Evolutionary conservation across 495 filamentous ascomycete species (phyloP).

Genomic region (Pyronema domesticum): DNA sequence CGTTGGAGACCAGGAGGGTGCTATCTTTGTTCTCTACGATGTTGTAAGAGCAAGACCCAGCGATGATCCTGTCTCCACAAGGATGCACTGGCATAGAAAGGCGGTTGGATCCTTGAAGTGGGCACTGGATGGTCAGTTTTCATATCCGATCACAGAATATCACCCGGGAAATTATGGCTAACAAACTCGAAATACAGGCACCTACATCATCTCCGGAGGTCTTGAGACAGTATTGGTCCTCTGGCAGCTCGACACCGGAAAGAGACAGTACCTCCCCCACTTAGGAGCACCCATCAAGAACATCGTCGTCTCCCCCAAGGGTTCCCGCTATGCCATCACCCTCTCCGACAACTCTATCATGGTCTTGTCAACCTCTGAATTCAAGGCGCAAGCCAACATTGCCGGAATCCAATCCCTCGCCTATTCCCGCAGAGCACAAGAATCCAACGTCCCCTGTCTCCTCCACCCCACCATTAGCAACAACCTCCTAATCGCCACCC

Average conservation of each 20-base stretch:
- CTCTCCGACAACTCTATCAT: slow-evolving; percentile 82
- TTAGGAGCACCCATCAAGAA: slow-evolving; percentile 66
- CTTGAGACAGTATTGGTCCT: slow-evolving; percentile 75
- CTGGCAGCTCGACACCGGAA: slow-evolving; percentile 85
- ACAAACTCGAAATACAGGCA: slow-evolving; percentile 39
- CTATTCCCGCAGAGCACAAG: not conserved
- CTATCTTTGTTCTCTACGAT: slow-evolving; percentile 53
- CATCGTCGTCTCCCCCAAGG: slow-evolving; percentile 60
- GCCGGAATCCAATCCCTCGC: slow-evolving; percentile 53
- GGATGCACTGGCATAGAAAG: slow-evolving; percentile 81
- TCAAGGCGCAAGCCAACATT: slow-evolving; percentile 61
- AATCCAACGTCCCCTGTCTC: slow-evolving; percentile 27
- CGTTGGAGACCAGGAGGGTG: slow-evolving; percentile 54
- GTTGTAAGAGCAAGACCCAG: slow-evolving; percentile 35
- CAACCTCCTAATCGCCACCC: slow-evolving; percentile 43
- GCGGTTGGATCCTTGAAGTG: slow-evolving; percentile 66
- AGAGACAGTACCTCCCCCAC: slow-evolving; percentile 68
- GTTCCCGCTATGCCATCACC: slow-evolving; percentile 62
- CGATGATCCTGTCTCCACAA: slow-evolving; percentile 24
- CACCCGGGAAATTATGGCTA: not conserved
- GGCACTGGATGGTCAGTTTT: slow-evolving; percentile 65
- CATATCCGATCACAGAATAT: not conserved
- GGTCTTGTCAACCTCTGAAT: slow-evolving; percentile 72
- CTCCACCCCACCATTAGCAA: slow-evolving; percentile 39
- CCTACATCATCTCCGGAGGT: slow-evolving; percentile 87